Conservation (phyloP, 2,329 filamentous ascomycete genomes). For the Fusarium duplospermum region DNA sequence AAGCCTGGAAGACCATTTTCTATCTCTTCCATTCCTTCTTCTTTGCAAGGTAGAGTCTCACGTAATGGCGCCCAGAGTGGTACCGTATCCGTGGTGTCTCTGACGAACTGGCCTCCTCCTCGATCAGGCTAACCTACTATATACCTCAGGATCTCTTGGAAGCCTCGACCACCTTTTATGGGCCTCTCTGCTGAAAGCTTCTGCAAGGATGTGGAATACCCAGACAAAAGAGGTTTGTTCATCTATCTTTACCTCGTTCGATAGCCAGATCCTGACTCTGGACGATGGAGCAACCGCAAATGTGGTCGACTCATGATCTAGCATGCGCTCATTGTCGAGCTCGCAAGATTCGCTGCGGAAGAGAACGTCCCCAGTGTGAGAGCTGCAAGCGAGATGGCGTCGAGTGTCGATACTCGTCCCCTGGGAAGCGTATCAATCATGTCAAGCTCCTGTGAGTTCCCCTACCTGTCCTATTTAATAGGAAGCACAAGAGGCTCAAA, state of each 20-base stretch:
- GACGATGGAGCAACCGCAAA: slow-evolving; percentile 35
- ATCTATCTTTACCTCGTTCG: not conserved
- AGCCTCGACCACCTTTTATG: not conserved
- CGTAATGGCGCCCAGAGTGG: slow-evolving; percentile 28
- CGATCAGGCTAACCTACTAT: slow-evolving; percentile 1
- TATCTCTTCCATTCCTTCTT: not conserved
- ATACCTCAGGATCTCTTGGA: slow-evolving; percentile 7
- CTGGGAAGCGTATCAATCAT: slow-evolving; percentile 45
- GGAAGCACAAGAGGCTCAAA: slow-evolving; percentile 30
- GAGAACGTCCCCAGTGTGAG: slow-evolving; percentile 45
- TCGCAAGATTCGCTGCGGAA: slow-evolving; percentile 43
- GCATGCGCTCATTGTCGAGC: slow-evolving; percentile 45
- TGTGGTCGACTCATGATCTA: slow-evolving; percentile 46
- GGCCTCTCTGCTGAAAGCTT: not conserved
- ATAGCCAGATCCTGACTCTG: slow-evolving; percentile 20
- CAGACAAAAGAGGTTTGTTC: slow-evolving; percentile 43
- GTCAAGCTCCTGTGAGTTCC: slow-evolving; percentile 45
- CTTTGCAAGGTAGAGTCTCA: slow-evolving; percentile 32
- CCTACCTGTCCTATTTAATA: not conserved
- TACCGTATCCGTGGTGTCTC: slow-evolving; percentile 25
- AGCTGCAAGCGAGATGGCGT: slow-evolving; percentile 45
- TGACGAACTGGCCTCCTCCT: slow-evolving; percentile 17
- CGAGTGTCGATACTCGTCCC: slow-evolving; percentile 45
- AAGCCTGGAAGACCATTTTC: not conserved
- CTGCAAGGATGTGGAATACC: slow-evolving; percentile 38